Percentiles rank a stretch among this genome's conserved stretches.
phyloP scores from a whole-genome alignment of 2,329 filamentous ascomycete genomes.

The Thielaviopsis punctulata region DNA sequence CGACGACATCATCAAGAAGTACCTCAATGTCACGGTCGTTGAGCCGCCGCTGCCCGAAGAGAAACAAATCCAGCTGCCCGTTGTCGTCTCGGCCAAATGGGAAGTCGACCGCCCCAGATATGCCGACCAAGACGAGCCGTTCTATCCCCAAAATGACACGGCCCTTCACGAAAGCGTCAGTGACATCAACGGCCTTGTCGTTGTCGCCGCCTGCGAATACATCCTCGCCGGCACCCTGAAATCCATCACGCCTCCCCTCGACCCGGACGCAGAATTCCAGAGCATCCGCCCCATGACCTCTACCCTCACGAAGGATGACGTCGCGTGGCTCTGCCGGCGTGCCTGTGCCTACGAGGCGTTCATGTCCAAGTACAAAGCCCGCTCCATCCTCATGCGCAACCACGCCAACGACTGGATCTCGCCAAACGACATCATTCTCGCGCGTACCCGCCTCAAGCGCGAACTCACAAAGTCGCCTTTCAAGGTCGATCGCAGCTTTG shows the following conservation, averaged over 20 bases:
- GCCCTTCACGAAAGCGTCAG: slow-evolving; percentile 16
- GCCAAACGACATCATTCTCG: slow-evolving; percentile 12
- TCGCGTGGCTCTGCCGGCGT: slow-evolving; percentile 16
- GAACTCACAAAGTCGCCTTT: slow-evolving; percentile 9
- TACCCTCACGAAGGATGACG: slow-evolving; percentile 2
- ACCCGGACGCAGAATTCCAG: background rate
- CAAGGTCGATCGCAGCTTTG: background rate
- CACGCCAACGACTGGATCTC: slow-evolving; percentile 18
- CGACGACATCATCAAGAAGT: slow-evolving; percentile 10
- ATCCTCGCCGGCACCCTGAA: slow-evolving; percentile 12
- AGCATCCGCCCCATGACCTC: background rate
- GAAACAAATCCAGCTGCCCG: slow-evolving; percentile 13
- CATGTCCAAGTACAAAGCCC: slow-evolving; percentile 15
- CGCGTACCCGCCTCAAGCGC: slow-evolving; percentile 13
- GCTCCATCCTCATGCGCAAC: slow-evolving; percentile 16
- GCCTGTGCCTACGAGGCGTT: slow-evolving; percentile 17
- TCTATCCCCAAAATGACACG: slow-evolving; percentile 7
- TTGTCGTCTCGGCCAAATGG: slow-evolving; percentile 13
- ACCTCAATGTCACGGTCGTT: slow-evolving; percentile 13
- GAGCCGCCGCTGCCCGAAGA: slow-evolving; percentile 1
- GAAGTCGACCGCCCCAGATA: background rate
- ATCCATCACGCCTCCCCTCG: slow-evolving; percentile 8
- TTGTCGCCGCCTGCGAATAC: slow-evolving; percentile 17
- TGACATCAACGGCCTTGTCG: slow-evolving; percentile 17
- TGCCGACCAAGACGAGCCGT: background rate